Evolutionary conservation across 345 rosid genomes (phyloP).

Genomic region (Aegle marmelos): DNA sequence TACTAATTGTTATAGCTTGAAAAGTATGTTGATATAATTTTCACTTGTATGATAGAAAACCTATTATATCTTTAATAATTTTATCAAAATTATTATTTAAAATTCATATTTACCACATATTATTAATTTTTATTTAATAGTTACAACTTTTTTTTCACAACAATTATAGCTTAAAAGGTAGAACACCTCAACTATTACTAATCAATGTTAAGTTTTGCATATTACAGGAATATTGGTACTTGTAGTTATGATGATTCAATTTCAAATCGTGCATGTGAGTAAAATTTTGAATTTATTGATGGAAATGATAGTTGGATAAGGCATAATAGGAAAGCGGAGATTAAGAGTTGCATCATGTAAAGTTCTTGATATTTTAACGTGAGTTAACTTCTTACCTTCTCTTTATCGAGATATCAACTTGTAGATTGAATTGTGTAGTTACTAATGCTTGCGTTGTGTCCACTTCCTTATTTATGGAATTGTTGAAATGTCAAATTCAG

Average conservation of each 20-base stretch:
- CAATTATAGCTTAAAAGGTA: too few relatives aligned
- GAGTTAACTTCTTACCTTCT: slow-evolving; percentile 38
- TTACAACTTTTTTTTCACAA: too few relatives aligned
- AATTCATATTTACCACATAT: too few relatives aligned
- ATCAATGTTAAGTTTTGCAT: slow-evolving; percentile 63
- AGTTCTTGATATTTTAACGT: slow-evolving; percentile 50
- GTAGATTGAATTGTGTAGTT: slow-evolving; percentile 50
- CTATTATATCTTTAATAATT: too few relatives aligned
- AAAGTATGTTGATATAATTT: too few relatives aligned
- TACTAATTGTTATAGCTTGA: too few relatives aligned
- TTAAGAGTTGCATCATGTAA: slow-evolving; percentile 44
- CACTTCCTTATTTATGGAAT: slow-evolving; percentile 53
- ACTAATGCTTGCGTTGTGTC: slow-evolving; percentile 50
- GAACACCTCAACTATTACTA: too few relatives aligned
- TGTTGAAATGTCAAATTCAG: too few relatives aligned
- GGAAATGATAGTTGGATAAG: slow-evolving; percentile 37
- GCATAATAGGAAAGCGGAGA: slow-evolving; percentile 73
- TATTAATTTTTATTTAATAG: too few relatives aligned
- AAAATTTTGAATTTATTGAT: slow-evolving; percentile 56
- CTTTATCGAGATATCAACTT: slow-evolving; percentile 45
- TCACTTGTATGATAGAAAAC: too few relatives aligned
- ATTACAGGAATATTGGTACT: slow-evolving; percentile 60
- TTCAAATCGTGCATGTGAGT: slow-evolving; percentile 49
- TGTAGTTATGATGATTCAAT: slow-evolving; percentile 44
- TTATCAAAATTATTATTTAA: too few relatives aligned